These are phyloP conservation scores for Tulasnella sp. DNA, from an alignment of 768 basidiomycete species.

Conservation along the genomic window DNA sequence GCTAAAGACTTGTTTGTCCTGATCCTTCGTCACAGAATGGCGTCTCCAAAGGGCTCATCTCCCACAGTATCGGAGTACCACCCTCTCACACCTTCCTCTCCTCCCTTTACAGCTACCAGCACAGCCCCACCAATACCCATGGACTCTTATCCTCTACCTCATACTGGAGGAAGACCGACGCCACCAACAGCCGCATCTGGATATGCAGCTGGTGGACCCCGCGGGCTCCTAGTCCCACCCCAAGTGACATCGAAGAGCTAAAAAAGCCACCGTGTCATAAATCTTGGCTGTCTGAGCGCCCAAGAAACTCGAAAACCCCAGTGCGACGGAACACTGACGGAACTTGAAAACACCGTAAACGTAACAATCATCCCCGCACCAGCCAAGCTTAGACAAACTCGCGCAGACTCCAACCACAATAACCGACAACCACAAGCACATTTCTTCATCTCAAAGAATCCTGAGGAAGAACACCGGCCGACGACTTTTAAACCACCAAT, in stretches of 20 bases:
- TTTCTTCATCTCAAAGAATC: neutral
- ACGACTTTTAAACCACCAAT: neutral
- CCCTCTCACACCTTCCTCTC: conserved; percentile 2
- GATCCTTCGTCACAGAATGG: no score
- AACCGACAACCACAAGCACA: neutral
- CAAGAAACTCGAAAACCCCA: no score
- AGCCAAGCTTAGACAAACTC: no score
- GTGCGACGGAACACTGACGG: no score
- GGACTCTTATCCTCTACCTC: neutral
- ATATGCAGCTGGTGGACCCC: conserved; percentile 8
- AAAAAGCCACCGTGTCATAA: no score
- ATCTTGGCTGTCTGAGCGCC: no score
- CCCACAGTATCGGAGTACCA: neutral
- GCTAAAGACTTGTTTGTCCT: no score
- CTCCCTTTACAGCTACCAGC: neutral
- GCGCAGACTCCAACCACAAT: no score
- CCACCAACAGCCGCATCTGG: neutral
- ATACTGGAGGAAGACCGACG: neutral
- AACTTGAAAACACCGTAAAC: no score
- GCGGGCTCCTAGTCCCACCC: conserved; percentile 28
- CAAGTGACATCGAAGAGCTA: conserved; percentile 26
- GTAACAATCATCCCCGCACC: no score
- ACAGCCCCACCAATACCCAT: neutral
- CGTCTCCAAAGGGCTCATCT: neutral
- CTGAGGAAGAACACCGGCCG: neutral